phyloP scores from a whole-genome alignment of 148 eudicot genomes.

The Vaccinium macrocarpon region DNA sequence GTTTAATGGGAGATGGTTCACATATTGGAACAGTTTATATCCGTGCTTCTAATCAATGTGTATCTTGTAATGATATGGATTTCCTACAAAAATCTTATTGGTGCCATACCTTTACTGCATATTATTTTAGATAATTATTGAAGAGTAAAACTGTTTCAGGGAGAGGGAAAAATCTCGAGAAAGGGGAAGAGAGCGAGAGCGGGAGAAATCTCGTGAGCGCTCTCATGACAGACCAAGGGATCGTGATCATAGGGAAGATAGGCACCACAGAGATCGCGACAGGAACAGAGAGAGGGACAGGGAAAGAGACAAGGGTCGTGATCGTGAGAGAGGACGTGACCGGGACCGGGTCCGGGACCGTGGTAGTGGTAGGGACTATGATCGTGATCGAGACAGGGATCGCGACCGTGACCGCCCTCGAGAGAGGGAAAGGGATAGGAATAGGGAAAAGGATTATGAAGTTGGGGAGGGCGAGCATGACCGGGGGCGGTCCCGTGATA shows the following conservation, averaged over 20 bases:
- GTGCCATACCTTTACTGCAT: background rate
- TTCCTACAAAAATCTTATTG: background rate
- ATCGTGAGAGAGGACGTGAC: slow-evolving; percentile 54
- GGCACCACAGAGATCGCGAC: slow-evolving; percentile 89
- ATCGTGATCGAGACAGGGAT: slow-evolving; percentile 38
- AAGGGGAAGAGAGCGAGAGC: slow-evolving; percentile 63
- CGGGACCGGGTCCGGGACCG: slow-evolving; percentile 46
- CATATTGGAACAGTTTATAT: background rate
- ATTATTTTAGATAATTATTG: slow-evolving; percentile 5
- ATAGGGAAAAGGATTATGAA: slow-evolving; percentile 58
- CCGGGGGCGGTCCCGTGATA: slow-evolving; percentile 81
- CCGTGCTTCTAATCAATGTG: background rate
- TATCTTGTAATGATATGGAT: background rate
- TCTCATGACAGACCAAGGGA: slow-evolving; percentile 88
- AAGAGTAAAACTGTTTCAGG: slow-evolving; percentile 35
- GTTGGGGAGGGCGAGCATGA: slow-evolving; percentile 46
- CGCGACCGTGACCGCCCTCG: slow-evolving; percentile 43
- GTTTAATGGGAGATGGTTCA: background rate
- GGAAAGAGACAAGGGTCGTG: slow-evolving; percentile 56
- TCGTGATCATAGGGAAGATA: slow-evolving; percentile 83
- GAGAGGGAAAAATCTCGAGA: slow-evolving; percentile 97
- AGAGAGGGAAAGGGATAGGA: slow-evolving; percentile 55
- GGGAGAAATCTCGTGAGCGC: slow-evolving; percentile 77
- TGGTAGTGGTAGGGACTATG: slow-evolving; percentile 54
- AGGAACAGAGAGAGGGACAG: slow-evolving; percentile 64